Evolutionary conservation across 441 rosid genomes (phyloP).

Genomic region (Populus hybrid): DNA sequence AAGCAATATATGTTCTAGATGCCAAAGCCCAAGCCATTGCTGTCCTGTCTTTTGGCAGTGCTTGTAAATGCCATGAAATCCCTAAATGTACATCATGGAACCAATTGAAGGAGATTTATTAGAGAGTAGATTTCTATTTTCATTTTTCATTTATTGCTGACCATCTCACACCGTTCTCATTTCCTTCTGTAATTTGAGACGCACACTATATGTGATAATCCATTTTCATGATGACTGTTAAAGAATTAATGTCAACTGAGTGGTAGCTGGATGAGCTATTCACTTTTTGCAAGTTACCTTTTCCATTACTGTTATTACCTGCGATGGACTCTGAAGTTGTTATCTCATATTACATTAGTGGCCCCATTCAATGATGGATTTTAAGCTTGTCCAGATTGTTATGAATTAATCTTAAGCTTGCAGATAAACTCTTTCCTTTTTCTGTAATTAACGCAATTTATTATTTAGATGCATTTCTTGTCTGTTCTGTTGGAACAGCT

Average conservation of each 20-base stretch:
- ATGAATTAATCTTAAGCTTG: background rate
- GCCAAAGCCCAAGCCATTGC: background rate
- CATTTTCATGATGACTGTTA: background rate
- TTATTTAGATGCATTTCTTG: background rate
- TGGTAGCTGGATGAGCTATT: background rate
- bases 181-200: background rate
- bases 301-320: background rate
- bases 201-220: background rate
- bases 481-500: background rate
- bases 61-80: background rate
- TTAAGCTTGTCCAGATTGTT: background rate
- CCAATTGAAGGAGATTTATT: background rate
- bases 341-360: background rate
- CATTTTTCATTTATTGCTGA: background rate
- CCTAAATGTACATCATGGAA: background rate
- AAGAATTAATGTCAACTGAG: background rate
- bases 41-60: background rate
- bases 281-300: background rate
- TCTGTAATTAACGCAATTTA: background rate
- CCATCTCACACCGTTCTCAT: background rate
- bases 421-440: background rate
- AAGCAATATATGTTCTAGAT: background rate
- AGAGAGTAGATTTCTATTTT: background rate
- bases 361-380: background rate
- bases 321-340: background rate